A percentile compares a stretch with the other conserved stretches of the same genome.
Conservation (phyloP, 345 rosid species). For the Hypericum androsaemum region DNA sequence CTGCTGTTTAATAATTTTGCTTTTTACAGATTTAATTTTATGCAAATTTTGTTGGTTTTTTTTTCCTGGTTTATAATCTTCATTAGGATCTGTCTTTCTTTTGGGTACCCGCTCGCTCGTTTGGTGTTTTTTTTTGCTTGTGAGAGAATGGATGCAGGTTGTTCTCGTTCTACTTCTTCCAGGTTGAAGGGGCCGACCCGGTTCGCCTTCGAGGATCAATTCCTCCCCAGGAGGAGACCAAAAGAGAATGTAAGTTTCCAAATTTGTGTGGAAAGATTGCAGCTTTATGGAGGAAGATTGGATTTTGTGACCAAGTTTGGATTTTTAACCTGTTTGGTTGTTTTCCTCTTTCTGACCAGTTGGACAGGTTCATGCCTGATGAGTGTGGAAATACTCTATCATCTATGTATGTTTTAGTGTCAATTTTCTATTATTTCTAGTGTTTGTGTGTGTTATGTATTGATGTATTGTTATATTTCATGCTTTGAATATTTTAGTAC, state of each 20-base stretch:
- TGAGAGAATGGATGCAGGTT: conserved; percentile 2
- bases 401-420: too few species aligned
- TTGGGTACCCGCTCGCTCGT: too few species aligned
- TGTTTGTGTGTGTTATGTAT: too few species aligned
- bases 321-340: conserved; percentile 1
- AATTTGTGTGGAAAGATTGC: neutral
- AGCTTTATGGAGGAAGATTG: neutral
- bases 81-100: too few species aligned
- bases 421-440: too few species aligned
- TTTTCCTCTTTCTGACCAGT: conserved; percentile 17
- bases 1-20: neutral
- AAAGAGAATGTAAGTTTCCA: conserved; percentile 11
- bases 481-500: too few species aligned
- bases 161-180: neutral
- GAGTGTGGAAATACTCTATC: too few species aligned
- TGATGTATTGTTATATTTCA: too few species aligned
- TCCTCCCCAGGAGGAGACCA: conserved; percentile 3
- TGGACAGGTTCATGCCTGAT: conserved; percentile 78
- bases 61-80: neutral
- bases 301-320: neutral
- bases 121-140: neutral
- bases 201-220: conserved; percentile 10
- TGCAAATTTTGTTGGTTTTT: too few species aligned
- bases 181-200: neutral
- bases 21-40: neutral